phyloP scores from a whole-genome alignment of 306 rosid species.

The Hippophae rhamnoides region DNA sequence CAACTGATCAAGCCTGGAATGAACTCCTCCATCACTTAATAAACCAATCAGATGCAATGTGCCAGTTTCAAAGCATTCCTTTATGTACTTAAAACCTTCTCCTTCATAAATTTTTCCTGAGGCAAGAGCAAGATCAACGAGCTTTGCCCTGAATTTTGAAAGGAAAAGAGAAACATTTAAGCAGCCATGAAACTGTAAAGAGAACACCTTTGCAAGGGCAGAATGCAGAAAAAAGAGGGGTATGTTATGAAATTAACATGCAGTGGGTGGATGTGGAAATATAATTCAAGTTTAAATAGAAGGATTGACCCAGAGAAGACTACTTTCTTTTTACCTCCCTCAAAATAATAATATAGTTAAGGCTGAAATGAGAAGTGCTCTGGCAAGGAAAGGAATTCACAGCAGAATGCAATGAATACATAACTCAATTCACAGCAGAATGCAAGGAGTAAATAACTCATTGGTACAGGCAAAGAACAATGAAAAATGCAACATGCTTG shows the following conservation, averaged over 20 bases:
- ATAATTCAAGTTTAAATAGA: neutral
- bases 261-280: too few species aligned
- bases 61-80: slow-evolving; percentile 49
- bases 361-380: too few species aligned
- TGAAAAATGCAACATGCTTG: neutral
- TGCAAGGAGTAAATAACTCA: neutral
- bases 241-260: neutral
- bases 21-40: slow-evolving; percentile 89
- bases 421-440: neutral
- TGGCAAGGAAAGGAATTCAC: too few species aligned
- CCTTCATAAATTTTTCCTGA: slow-evolving; percentile 73
- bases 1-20: slow-evolving; percentile 77
- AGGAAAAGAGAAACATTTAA: neutral
- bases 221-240: neutral
- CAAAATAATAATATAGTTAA: too few species aligned
- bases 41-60: slow-evolving; percentile 92
- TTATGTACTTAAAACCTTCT: slow-evolving; percentile 77
- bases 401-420: too few species aligned
- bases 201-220: neutral
- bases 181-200: neutral
- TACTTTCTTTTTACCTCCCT: too few species aligned
- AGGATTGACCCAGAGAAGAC: neutral
- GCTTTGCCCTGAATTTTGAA: slow-evolving; percentile 63
- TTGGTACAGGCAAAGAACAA: neutral
- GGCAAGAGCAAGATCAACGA: slow-evolving; percentile 84